Percentiles rank a stretch among this genome's conserved stretches.
Conservation (phyloP, 352 stramenopile species). For the Aphanomyces cochlioides region DNA sequence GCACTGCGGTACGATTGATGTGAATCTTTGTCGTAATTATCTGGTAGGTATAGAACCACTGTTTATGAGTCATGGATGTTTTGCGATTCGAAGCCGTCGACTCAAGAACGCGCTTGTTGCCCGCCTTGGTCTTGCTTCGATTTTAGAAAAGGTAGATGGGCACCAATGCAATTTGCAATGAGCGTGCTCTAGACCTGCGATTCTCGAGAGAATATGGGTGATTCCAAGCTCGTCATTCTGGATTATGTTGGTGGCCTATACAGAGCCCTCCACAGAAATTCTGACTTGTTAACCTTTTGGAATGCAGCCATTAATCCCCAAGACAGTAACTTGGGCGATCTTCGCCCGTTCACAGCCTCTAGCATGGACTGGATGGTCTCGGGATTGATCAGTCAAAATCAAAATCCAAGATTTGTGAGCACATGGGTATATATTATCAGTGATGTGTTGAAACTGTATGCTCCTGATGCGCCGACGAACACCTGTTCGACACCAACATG, state of each 20-base stretch:
- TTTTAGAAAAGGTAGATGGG: conserved; percentile 8
- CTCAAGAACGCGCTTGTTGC: conserved; percentile 22
- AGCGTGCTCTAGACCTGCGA: neutral
- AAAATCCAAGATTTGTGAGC: conserved; percentile 1
- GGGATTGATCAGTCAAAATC: neutral
- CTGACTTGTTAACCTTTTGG: neutral
- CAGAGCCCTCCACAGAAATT: conserved; percentile 11
- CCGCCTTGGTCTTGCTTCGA: neutral
- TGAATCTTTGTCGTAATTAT: neutral
- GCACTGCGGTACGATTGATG: conserved; percentile 5
- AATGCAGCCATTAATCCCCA: neutral
- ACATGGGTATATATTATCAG: conserved; percentile 11
- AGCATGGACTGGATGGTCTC: neutral
- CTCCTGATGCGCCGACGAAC: neutral
- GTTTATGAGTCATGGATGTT: conserved; percentile 11
- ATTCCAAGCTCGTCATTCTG: conserved; percentile 12
- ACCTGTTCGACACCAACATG: neutral
- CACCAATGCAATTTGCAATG: neutral
- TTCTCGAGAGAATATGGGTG: neutral
- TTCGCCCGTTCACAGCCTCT: conserved; percentile 1
- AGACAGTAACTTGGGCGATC: neutral
- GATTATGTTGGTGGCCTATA: conserved; percentile 10
- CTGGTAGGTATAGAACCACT: conserved; percentile 5
- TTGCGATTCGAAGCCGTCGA: conserved; percentile 4
- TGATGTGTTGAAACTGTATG: conserved; percentile 9